Conservation (phyloP, 306 rosid genomes). For the Oemleria cerasiformis region DNA sequence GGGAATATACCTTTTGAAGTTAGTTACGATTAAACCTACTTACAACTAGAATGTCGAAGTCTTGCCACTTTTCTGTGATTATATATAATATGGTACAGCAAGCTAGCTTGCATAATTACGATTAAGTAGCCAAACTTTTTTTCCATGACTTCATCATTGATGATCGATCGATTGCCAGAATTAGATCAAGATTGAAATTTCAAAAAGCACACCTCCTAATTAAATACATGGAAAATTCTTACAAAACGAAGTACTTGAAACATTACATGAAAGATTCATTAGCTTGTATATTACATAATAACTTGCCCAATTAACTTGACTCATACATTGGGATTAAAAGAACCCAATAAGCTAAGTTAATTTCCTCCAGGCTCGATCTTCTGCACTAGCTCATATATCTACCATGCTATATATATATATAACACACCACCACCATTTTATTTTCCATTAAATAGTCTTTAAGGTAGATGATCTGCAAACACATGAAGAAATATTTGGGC, state of each 20-base stretch:
- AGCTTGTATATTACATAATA: neutral
- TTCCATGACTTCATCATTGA: neutral
- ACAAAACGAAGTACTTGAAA: neutral
- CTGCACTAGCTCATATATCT: neutral
- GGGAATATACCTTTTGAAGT: too few species aligned
- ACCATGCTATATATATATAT: neutral
- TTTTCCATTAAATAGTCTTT: neutral
- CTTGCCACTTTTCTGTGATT: too few species aligned
- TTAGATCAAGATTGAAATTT: neutral
- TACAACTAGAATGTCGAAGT: too few species aligned
- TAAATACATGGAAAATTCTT: neutral
- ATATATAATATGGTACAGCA: neutral
- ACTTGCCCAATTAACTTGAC: neutral
- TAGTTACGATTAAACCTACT: too few species aligned
- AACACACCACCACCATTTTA: neutral
- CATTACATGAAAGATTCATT: neutral
- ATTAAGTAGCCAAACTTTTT: neutral
- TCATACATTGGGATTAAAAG: constrained; percentile 22
- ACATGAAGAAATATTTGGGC: neutral
- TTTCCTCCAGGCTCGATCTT: too few species aligned
- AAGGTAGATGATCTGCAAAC: neutral
- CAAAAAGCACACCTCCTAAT: neutral
- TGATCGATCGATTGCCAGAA: neutral
- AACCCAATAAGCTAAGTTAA: constrained; percentile 23
- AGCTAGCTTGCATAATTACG: neutral